Conservation (phyloP, 1,284 basidiomycete genomes). For the Phylloporus sp. region DNA sequence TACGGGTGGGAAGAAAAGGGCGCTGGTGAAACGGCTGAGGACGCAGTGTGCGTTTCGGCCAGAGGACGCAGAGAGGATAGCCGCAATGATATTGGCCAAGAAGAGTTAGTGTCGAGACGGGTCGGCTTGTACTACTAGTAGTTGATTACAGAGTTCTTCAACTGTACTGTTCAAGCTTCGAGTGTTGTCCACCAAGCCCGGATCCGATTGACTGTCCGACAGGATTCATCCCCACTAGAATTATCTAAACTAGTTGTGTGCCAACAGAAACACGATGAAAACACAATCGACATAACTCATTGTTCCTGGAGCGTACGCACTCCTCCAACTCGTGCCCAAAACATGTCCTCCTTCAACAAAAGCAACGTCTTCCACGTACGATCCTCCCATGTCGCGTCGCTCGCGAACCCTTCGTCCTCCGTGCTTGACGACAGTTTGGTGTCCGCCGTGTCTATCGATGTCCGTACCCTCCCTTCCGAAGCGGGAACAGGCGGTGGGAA, state of each 20-base stretch:
- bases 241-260: no score
- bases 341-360: slow-evolving; percentile 87
- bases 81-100: not conserved
- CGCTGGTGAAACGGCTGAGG: not conserved
- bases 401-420: slow-evolving; percentile 51
- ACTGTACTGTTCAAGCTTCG: no score
- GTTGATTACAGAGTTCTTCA: no score
- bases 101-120: not conserved
- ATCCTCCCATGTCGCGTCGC: slow-evolving; percentile 86
- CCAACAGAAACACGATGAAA: not conserved
- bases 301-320: slow-evolving; percentile 44
- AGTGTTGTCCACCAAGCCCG: no score
- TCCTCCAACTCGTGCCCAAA: slow-evolving; percentile 84
- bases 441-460: slow-evolving; percentile 29
- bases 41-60: not conserved
- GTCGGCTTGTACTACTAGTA: no score
- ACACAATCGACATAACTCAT: not conserved
- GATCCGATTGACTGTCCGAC: no score
- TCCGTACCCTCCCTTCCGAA: slow-evolving; percentile 12
- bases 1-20: not conserved
- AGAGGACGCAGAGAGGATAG: not conserved
- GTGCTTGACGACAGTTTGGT: slow-evolving; percentile 31
- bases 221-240: no score
- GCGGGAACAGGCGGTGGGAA: not conserved
- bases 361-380: slow-evolving; percentile 87